These are phyloP conservation scores for Abelmoschus esculentus DNA, from an alignment of 345 rosid species.

Conservation along the genomic window DNA sequence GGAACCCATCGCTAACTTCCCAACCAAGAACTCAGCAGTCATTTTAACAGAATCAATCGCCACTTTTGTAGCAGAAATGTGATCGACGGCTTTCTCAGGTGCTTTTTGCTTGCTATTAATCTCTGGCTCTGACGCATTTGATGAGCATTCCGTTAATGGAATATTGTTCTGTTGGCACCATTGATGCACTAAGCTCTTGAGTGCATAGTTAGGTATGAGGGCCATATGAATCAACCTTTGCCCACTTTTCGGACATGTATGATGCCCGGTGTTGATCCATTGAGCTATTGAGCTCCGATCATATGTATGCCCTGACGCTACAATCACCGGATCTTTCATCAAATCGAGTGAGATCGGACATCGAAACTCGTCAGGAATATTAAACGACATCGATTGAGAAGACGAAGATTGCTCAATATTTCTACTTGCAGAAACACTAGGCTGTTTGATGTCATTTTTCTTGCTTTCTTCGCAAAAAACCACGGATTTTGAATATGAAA, in stretches of 20 bases:
- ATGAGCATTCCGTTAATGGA: constrained; percentile 27
- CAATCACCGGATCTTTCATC: constrained; percentile 62
- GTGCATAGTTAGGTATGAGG: constrained; percentile 55
- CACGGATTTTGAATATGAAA: constrained; percentile 37
- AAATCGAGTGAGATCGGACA: constrained; percentile 63
- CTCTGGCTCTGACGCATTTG: constrained; percentile 19
- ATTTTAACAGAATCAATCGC: constrained; percentile 45
- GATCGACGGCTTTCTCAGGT: constrained; percentile 31
- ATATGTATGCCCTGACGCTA: constrained; percentile 59
- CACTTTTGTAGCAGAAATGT: constrained; percentile 43
- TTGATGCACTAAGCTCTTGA: constrained; percentile 49
- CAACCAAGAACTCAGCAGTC: constrained; percentile 66
- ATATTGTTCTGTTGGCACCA: constrained; percentile 65
- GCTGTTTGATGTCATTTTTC: constrained; percentile 23
- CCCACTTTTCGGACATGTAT: constrained; percentile 60
- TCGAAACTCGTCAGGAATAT: constrained; percentile 51
- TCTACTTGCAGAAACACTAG: constrained; percentile 7
- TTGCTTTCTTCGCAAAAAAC: constrained; percentile 28
- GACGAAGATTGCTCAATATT: constrained; percentile 30
- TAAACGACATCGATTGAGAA: constrained; percentile 27
- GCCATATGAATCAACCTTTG: constrained; percentile 62
- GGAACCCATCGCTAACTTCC: constrained; percentile 64
- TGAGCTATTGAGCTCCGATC: constrained; percentile 52
- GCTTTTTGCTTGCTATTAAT: constrained; percentile 14
- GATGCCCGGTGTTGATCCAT: constrained; percentile 66